A percentile compares a stretch with the other conserved stretches of the same genome.
These are phyloP conservation scores for Candida sp. DNA, from an alignment of 1,139 yeast genomes.

Conservation along the genomic window DNA sequence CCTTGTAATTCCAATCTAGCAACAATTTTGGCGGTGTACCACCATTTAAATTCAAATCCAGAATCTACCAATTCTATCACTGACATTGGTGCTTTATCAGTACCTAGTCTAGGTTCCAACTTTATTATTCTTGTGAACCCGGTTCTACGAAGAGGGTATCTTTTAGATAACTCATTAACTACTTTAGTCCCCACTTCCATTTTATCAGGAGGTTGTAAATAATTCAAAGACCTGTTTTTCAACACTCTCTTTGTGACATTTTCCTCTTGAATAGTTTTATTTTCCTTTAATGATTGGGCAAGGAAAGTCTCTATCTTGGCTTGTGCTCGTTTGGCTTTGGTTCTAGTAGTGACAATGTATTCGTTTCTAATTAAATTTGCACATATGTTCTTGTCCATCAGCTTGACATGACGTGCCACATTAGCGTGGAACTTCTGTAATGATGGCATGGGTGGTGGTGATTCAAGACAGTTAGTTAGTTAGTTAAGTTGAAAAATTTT, in stretches of 20 bases:
- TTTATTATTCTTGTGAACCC: slow-evolving; percentile 87
- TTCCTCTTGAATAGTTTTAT: slow-evolving; percentile 12
- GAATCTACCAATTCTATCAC: slow-evolving; percentile 83
- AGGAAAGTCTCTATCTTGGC: slow-evolving; percentile 40
- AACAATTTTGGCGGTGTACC: slow-evolving; percentile 75
- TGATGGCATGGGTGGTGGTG: slow-evolving; percentile 47
- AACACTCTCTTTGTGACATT: slow-evolving; percentile 11
- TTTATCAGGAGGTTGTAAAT: slow-evolving; percentile 40
- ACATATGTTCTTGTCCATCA: slow-evolving; percentile 45
- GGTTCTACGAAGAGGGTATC: slow-evolving; percentile 63
- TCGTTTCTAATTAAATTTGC: slow-evolving; percentile 48
- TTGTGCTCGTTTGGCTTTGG: slow-evolving; percentile 48
- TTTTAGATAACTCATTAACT: slow-evolving; percentile 56
- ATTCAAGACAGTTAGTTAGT: too few relatives aligned
- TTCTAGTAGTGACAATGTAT: slow-evolving; percentile 40
- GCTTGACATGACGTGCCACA: slow-evolving; percentile 42
- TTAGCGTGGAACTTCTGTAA: slow-evolving; percentile 42
- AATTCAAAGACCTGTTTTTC: slow-evolving; percentile 22
- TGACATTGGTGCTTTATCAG: slow-evolving; percentile 91
- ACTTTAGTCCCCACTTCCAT: slow-evolving; percentile 52
- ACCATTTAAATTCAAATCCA: slow-evolving; percentile 68
- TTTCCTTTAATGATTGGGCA: slow-evolving; percentile 23
- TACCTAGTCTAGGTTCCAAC: slow-evolving; percentile 78
- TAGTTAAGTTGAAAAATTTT: slow-evolving; percentile 1
- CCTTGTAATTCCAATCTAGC: slow-evolving; percentile 75